Percentiles rank a stretch among this genome's conserved stretches.
These are phyloP conservation scores for Rosa multiflora DNA, from an alignment of 306 rosid genomes.

Conservation along the genomic window DNA sequence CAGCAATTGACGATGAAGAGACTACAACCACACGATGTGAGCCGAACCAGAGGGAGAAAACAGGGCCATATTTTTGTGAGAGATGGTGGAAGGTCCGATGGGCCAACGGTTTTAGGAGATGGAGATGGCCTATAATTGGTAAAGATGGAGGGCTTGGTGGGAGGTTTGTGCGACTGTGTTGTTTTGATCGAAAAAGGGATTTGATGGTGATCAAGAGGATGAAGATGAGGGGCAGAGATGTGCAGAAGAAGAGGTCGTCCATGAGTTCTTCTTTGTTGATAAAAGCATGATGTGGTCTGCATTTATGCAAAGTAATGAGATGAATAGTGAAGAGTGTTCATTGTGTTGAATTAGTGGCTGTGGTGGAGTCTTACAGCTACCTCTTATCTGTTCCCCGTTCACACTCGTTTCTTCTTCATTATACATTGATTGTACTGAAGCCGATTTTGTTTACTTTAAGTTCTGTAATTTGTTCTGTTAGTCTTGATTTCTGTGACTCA, in stretches of 20 bases:
- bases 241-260: conserved; percentile 3
- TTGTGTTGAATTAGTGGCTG: too few species aligned
- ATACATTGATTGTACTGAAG: too few species aligned
- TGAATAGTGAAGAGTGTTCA: too few species aligned
- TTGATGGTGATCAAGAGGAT: conserved; percentile 24
- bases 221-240: conserved; percentile 11
- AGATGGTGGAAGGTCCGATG: conserved; percentile 33
- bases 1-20: conserved; percentile 42
- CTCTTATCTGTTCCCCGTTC: too few species aligned
- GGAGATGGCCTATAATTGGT: conserved; percentile 64
- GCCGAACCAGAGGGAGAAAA: conserved; percentile 30
- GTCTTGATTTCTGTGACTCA: too few species aligned
- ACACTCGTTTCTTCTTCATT: too few species aligned
- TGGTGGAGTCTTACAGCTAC: too few species aligned
- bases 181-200: conserved; percentile 16
- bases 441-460: too few species aligned
- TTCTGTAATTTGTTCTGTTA: too few species aligned
- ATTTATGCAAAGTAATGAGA: too few species aligned
- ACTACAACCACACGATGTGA: conserved; percentile 37
- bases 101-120: conserved; percentile 38
- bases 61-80: conserved; percentile 45
- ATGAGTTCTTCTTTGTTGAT: background rate
- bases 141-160: conserved; percentile 54
- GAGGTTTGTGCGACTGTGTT: conserved; percentile 23
- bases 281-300: background rate